phyloP scores from a whole-genome alignment of 2,329 filamentous ascomycete species.

The Talaromyces sp. region DNA sequence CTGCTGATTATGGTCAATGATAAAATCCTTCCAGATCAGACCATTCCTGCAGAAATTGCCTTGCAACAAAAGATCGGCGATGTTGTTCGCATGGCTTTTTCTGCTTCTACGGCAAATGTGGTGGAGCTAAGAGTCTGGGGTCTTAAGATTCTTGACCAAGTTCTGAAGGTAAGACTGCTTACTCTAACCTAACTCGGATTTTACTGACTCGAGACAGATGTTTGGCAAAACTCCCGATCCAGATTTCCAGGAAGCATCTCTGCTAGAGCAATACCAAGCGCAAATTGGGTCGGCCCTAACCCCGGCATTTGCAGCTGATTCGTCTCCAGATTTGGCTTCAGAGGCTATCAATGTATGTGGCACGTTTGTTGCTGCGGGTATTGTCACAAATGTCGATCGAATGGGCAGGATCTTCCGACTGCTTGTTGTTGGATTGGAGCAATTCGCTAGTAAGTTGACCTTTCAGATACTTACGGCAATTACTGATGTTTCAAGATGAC shows the following conservation, averaged over 20 bases:
- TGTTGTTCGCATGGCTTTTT: conserved; percentile 94
- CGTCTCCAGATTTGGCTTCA: conserved; percentile 89
- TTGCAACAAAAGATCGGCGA: conserved; percentile 84
- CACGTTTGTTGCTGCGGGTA: conserved; percentile 95
- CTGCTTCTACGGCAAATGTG: conserved; percentile 90
- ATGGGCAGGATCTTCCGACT: conserved; percentile 98
- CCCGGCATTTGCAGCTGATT: conserved; percentile 92
- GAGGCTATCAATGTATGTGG: conserved; percentile 97
- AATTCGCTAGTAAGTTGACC: conserved; percentile 65
- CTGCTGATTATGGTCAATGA: conserved; percentile 76
- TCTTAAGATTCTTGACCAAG: conserved; percentile 86
- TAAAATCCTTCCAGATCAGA: conserved; percentile 72
- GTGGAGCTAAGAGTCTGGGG: conserved; percentile 87
- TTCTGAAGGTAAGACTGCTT: conserved; percentile 61
- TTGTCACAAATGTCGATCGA: conserved; percentile 95
- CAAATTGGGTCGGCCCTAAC: conserved; percentile 97
- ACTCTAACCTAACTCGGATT: background rate
- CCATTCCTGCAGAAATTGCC: conserved; percentile 71
- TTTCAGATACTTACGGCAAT: background rate
- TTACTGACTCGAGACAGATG: conserved; percentile 50
- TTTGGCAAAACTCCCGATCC: conserved; percentile 95
- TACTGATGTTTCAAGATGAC: conserved; percentile 49
- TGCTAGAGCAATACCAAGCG: conserved; percentile 96
- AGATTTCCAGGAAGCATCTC: conserved; percentile 93
- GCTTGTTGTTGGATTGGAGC: conserved; percentile 83